These are phyloP conservation scores for Claviceps pazoutovae DNA, from an alignment of 2,329 filamentous ascomycete genomes.

Conservation along the genomic window DNA sequence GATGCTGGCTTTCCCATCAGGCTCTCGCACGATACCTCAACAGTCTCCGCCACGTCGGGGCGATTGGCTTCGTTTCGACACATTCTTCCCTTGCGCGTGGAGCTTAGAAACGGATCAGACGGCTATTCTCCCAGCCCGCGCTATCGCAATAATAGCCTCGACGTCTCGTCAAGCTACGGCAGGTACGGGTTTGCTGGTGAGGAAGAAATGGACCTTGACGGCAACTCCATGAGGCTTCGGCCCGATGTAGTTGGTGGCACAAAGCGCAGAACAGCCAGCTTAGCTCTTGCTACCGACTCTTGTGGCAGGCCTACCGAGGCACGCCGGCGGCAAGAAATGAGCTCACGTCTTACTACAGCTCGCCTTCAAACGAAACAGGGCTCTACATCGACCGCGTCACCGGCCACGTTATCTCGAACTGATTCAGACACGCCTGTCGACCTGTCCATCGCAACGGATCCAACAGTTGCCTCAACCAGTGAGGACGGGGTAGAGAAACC, in stretches of 20 bases:
- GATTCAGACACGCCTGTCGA: conserved; percentile 33
- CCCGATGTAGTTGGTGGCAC: conserved; percentile 36
- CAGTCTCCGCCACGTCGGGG: conserved; percentile 34
- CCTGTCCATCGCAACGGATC: conserved; percentile 28
- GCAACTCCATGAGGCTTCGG: conserved; percentile 36
- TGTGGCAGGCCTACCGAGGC: conserved; percentile 19
- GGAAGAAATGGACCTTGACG: conserved; percentile 37
- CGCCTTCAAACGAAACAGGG: conserved; percentile 27
- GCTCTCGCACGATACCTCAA: conserved; percentile 31
- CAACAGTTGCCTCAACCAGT: conserved; percentile 30
- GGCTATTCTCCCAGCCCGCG: conserved; percentile 34
- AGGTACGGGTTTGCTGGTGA: conserved; percentile 25
- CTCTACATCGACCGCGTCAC: conserved; percentile 30
- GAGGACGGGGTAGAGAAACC: too few relatives aligned
- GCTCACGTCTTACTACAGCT: conserved; percentile 38
- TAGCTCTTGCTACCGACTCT: conserved; percentile 32
- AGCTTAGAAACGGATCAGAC: conserved; percentile 27
- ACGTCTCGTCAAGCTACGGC: conserved; percentile 30
- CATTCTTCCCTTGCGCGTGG: conserved; percentile 28
- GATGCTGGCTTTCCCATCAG: conserved; percentile 17
- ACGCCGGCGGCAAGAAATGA: conserved; percentile 33
- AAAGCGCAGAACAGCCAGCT: conserved; percentile 43
- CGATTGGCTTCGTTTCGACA: conserved; percentile 29
- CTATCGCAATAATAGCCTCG: conserved; percentile 39
- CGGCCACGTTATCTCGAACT: conserved; percentile 24